Base-by-base conservation (phyloP, 306 rosid species). In the Castanea sativa region DNA sequence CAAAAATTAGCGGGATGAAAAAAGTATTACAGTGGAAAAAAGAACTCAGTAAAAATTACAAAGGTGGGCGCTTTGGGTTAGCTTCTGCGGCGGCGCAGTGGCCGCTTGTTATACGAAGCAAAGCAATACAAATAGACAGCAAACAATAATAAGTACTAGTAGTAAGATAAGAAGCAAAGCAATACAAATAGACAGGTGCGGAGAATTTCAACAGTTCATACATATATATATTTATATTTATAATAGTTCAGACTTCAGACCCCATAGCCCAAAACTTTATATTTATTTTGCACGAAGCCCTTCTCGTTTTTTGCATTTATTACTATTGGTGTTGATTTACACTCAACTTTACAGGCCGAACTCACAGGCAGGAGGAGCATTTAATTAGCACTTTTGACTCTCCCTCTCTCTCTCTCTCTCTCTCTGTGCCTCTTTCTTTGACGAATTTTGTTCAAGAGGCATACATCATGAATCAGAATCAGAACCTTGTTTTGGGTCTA, bases 71-170 rank as follows among this genome's bases (percentile, higher is more conserved):
- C 14, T 63, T 51, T 79, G 74, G 69, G 52, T 51, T 32, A 55
- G 80, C 85, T 80, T 55, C 65, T 78, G 70, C 45, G 92, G 85
- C 91, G 91, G 92, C 89, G 81, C 80, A 56, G 73, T 21, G 70
- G 53, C 79, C 18, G 78, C 79, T 68, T 73, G 65, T 77, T 55
- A 67, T 80, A n/a, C 70, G 51, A 76, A 79, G 75, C 81, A 82
- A 82, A 72, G 45, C 82, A 78, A 79, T 59, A 69, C 71, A 61
- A 25, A 20, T 8, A 59, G 27, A 15, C 75, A 63, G 74, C 45
- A 41, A 41, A 41, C 45, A 41, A 41, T 38, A 38, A 38, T 41
- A 41, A 41, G 45, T 38, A 38, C 43, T 6, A 0, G 55, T 49
- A 3, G 16, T 2, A 3, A 49, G 53, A 45, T 11, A 49, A 73